phyloP scores from a whole-genome alignment of 2,329 filamentous ascomycete genomes.

The Mollisiaceae sp. region DNA sequence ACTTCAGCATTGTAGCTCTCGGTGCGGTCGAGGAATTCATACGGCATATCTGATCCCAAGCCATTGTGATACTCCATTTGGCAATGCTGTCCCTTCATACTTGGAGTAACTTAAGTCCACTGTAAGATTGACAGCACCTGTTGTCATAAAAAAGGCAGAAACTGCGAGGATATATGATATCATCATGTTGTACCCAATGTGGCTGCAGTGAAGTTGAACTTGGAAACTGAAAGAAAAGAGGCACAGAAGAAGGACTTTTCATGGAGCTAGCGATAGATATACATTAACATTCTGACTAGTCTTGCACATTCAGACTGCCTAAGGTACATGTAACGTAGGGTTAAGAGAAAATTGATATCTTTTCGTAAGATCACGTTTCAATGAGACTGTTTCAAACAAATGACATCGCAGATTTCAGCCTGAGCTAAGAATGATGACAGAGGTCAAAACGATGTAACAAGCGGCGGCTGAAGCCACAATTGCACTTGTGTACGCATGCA shows the following conservation, averaged over 20 bases:
- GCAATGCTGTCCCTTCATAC: constrained; percentile 61
- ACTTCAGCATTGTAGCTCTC: not conserved
- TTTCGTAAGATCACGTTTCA: not conserved
- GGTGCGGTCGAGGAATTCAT: not conserved
- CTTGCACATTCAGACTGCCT: not conserved
- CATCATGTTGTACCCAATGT: not conserved
- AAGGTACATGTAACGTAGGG: not conserved
- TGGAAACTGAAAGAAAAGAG: not conserved
- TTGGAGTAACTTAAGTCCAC: constrained; percentile 68
- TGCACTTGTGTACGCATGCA: not conserved
- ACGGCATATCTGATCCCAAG: constrained; percentile 73
- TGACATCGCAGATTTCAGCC: constrained; percentile 7
- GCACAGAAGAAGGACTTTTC: not conserved
- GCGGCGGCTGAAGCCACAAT: not conserved
- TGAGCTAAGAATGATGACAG: constrained; percentile 4
- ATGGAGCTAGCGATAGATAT: not conserved
- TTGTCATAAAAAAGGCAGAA: not conserved
- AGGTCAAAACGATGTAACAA: not conserved
- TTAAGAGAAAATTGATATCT: constrained; percentile 2
- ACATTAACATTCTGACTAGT: not conserved
- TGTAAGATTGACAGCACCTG: constrained; percentile 7
- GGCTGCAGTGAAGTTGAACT: not conserved
- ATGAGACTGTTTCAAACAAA: constrained; percentile 13
- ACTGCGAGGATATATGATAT: not conserved
- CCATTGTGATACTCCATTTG: constrained; percentile 69